Conservation (phyloP, 2,329 filamentous ascomycete species). For the Colletotrichum lini region DNA sequence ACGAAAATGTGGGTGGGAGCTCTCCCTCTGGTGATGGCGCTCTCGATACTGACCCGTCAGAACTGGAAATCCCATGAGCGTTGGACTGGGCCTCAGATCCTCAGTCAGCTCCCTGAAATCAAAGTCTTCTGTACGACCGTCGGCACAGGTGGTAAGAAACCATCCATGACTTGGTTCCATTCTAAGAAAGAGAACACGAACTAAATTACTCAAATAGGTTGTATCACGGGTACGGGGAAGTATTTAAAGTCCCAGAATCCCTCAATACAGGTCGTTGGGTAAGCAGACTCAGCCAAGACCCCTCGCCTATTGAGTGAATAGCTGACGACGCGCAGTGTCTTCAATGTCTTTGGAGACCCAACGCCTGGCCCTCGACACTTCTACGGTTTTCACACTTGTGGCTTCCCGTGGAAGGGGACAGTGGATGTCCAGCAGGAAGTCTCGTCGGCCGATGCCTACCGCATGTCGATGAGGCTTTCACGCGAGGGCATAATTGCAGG, state of each 20-base stretch:
- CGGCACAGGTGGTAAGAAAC: conserved; percentile 5
- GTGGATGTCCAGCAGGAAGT: conserved; percentile 25
- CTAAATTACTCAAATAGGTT: neutral
- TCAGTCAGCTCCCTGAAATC: conserved; percentile 26
- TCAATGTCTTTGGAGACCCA: conserved; percentile 29
- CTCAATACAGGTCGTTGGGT: conserved; percentile 19
- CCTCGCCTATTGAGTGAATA: no score
- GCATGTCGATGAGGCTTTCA: conserved; percentile 35
- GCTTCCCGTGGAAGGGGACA: conserved; percentile 30
- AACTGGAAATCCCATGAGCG: conserved; percentile 42
- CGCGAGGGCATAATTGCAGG: conserved; percentile 34
- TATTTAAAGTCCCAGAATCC: conserved; percentile 24
- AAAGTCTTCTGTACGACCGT: conserved; percentile 30
- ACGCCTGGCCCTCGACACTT: conserved; percentile 29
- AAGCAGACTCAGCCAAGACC: neutral
- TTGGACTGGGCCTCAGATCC: conserved; percentile 43
- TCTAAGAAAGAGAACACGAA: neutral
- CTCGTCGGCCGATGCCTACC: conserved; percentile 21
- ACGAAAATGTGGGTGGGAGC: conserved; percentile 47
- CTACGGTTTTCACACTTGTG: conserved; percentile 20
- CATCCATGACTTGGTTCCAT: accelerated
- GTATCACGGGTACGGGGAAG: conserved; percentile 23
- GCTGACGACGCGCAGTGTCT: neutral
- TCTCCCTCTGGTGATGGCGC: no score
- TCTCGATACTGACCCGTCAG: neutral